Evolutionary conservation across 2,329 filamentous ascomycete species (phyloP).

Genomic region (Colletotrichum viniferum): DNA sequence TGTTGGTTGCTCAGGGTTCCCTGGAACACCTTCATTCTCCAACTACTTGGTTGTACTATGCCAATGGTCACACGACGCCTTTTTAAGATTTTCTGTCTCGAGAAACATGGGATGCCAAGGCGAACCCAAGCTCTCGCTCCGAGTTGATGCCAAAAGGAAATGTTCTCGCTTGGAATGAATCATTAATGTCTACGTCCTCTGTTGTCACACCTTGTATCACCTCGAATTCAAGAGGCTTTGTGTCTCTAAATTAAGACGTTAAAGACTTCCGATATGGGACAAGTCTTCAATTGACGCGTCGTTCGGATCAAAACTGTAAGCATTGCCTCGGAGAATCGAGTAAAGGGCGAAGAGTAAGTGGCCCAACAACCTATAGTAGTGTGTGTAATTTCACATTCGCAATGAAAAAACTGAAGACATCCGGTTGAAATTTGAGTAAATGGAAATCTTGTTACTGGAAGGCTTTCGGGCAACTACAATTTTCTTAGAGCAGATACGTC

Average conservation of each 20-base stretch:
- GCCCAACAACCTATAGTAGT: neutral
- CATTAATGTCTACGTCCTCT: too few species aligned
- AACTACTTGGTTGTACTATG: neutral
- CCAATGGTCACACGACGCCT: neutral
- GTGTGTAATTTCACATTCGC: too few species aligned
- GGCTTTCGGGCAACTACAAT: too few species aligned
- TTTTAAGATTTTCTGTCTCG: neutral
- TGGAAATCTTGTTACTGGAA: accelerated
- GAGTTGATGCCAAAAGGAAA: neutral
- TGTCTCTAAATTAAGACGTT: accelerated
- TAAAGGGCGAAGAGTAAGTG: neutral
- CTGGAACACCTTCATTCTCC: neutral
- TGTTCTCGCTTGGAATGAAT: accelerated
- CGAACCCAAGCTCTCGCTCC: accelerated
- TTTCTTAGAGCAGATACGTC: too few species aligned
- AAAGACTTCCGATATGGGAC: accelerated
- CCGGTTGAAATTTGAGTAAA: too few species aligned
- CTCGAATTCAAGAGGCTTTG: neutral
- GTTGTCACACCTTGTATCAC: accelerated
- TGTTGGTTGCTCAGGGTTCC: neutral
- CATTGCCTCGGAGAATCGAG: neutral
- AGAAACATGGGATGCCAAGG: neutral
- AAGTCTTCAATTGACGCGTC: neutral
- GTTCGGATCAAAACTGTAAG: neutral
- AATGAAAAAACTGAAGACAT: too few species aligned